Evolutionary conservation across 305 asterid species (phyloP).

Genomic region (Solanum hybrid): DNA sequence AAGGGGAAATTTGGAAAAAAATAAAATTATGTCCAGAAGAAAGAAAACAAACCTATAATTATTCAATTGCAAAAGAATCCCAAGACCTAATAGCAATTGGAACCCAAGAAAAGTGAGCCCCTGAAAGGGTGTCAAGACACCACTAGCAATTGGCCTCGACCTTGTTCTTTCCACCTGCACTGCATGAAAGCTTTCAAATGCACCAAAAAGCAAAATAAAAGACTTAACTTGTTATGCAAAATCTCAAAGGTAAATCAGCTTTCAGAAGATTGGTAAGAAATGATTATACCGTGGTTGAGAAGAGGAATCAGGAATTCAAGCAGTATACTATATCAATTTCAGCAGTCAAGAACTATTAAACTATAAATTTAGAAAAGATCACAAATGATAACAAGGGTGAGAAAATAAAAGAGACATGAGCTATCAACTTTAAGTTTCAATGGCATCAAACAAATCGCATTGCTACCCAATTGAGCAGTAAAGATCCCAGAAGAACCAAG

Average conservation of each 20-base stretch:
- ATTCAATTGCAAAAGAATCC: slow-evolving; percentile 76
- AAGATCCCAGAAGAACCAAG: background rate
- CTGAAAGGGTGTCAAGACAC: slow-evolving; percentile 63
- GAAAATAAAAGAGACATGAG: background rate
- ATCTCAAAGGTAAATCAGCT: background rate
- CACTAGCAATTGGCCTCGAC: slow-evolving; percentile 87
- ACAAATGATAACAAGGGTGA: background rate
- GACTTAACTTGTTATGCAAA: background rate
- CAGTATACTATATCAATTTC: background rate
- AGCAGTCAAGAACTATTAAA: background rate
- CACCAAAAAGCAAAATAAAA: background rate
- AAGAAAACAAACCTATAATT: slow-evolving; percentile 49
- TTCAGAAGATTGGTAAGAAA: background rate
- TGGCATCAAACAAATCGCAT: background rate
- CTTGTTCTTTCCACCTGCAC: slow-evolving; percentile 87
- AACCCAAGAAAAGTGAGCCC: slow-evolving; percentile 76
- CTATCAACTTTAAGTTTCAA: background rate
- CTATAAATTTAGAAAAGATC: background rate
- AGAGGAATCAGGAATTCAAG: background rate
- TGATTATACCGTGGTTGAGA: background rate
- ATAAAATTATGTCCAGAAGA: background rate
- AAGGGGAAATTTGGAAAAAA: background rate
- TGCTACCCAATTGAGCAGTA: background rate
- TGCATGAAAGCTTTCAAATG: slow-evolving; percentile 31
- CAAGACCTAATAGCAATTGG: slow-evolving; percentile 79